A percentile compares a stretch with the other conserved stretches of the same genome.
Conservation (phyloP, 1,139 yeast species). For the Lodderomyces parapsilosis region DNA sequence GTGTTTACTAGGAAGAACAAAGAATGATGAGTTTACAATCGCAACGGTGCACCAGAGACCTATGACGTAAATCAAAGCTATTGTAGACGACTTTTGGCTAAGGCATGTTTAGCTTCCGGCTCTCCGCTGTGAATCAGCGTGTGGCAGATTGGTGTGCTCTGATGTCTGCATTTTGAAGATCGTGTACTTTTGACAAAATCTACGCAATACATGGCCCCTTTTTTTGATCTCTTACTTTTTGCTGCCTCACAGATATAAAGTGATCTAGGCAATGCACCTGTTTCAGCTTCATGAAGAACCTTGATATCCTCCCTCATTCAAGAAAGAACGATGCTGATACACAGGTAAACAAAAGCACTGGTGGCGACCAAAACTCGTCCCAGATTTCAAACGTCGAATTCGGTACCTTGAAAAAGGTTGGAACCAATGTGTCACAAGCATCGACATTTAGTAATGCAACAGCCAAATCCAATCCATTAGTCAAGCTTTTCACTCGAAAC, state of each 20-base stretch:
- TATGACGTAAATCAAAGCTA: no score
- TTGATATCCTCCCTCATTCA: not conserved
- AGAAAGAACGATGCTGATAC: not conserved
- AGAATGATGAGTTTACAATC: no score
- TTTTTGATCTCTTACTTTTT: no score
- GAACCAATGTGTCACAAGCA: slow-evolving; percentile 31
- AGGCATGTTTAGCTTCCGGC: no score
- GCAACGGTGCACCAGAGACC: no score
- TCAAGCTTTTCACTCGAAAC: slow-evolving; percentile 36
- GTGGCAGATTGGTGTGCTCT: no score
- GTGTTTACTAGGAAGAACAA: no score
- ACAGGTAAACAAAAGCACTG: not conserved
- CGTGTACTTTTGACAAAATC: no score
- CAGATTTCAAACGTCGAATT: slow-evolving; percentile 33
- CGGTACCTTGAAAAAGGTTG: slow-evolving; percentile 34
- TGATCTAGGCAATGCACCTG: not conserved
- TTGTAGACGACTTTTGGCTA: no score
- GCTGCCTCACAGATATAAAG: not conserved
- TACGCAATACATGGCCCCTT: no score
- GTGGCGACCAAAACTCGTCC: not conserved
- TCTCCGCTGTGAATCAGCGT: no score
- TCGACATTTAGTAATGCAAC: slow-evolving; percentile 24
- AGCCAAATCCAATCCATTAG: slow-evolving; percentile 27
- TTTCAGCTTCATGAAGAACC: not conserved
- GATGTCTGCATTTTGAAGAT: no score